A percentile compares a stretch with the other conserved stretches of the same genome.
phyloP scores from a whole-genome alignment of 2,329 filamentous ascomycete species.

The Alternaria arborescens region DNA sequence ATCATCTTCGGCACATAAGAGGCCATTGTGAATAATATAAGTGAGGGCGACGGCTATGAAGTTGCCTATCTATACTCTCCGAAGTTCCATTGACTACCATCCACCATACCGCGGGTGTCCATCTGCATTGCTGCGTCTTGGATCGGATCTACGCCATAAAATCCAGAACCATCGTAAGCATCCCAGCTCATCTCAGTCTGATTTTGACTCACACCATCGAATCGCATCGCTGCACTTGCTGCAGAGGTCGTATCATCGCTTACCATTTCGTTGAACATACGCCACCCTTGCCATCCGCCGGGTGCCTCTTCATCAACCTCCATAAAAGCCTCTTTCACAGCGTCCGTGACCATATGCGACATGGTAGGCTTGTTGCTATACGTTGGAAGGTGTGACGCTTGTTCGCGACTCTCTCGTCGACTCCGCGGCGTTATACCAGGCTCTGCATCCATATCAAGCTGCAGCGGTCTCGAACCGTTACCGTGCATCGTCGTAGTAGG shows the following conservation, averaged over 20 bases:
- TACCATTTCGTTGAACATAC: conserved; percentile 42
- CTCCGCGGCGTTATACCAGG: neutral
- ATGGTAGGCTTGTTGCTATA: conserved; percentile 10
- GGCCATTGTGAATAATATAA: neutral
- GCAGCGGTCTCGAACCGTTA: conserved; percentile 7
- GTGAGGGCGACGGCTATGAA: neutral
- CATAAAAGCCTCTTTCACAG: conserved; percentile 42
- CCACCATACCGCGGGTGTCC: conserved; percentile 7
- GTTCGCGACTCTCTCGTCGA: conserved; percentile 1
- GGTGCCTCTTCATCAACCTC: conserved; percentile 40
- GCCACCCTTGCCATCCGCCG: conserved; percentile 40
- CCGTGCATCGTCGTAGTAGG: neutral
- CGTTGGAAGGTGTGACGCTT: neutral
- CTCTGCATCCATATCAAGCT: conserved; percentile 13
- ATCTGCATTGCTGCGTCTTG: conserved; percentile 17
- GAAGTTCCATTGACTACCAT: conserved; percentile 28
- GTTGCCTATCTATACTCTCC: conserved; percentile 23
- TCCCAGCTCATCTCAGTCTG: conserved; percentile 20
- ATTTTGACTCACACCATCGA: conserved; percentile 6
- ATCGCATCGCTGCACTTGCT: neutral
- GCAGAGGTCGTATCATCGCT: conserved; percentile 3
- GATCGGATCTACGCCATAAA: conserved; percentile 16
- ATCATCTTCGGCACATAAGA: neutral
- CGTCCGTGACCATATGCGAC: conserved; percentile 30
- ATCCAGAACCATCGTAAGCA: conserved; percentile 7